Base-by-base conservation (phyloP, 345 rosid genomes). In the Murraya koenigii region DNA sequence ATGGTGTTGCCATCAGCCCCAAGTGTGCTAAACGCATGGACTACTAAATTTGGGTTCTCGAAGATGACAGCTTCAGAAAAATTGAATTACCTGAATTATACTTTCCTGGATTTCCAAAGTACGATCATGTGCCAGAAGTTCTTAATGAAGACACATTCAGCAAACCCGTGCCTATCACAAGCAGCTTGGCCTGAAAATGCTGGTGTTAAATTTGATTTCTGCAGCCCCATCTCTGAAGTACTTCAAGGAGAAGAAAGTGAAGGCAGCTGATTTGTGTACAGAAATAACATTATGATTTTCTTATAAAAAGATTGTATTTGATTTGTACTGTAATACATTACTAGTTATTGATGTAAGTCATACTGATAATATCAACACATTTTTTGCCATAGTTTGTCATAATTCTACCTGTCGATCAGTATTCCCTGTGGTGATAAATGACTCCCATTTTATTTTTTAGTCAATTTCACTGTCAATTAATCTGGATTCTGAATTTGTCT, bases 121-220 rank as follows among this genome's bases (percentile, higher is more conserved):
- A 88, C 92, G 9, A 71, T 80, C 39, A 69, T 83, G 80, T 91
- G 95, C 75, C 89, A 85, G 66, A 91, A 91, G 75, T 72, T 20
- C 26, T 72, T 89, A 52, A 64, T 20, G 58, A 56, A 44, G 69
- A 8, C 6, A 7, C 63, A 33, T 20, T 26, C 78, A 20, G 65
- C 82, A 60, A 61, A 80, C 9, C 36, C 19, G 2, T 52, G 64
- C 63, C 59, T 26, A 41, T 28, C 69, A 60, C 54, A 41, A 38
- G 60, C 72, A 13, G 14, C 56, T 68, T 23, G 22, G 33, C 13
- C 41, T 55, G 8, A 41, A 26, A 52, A 65, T 56, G 66, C 23
- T n/a, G 30, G 22, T 36, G 66, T 13, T 33, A 25, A 71, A 41
- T 58, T 71, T 72, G 72, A 63, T 23, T 72, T 75, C 4, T 26